Percentiles rank a stretch among this genome's conserved stretches.
Evolutionary conservation across 2,329 filamentous ascomycete species (phyloP).

Genomic region (Venturia aucupariae): DNA sequence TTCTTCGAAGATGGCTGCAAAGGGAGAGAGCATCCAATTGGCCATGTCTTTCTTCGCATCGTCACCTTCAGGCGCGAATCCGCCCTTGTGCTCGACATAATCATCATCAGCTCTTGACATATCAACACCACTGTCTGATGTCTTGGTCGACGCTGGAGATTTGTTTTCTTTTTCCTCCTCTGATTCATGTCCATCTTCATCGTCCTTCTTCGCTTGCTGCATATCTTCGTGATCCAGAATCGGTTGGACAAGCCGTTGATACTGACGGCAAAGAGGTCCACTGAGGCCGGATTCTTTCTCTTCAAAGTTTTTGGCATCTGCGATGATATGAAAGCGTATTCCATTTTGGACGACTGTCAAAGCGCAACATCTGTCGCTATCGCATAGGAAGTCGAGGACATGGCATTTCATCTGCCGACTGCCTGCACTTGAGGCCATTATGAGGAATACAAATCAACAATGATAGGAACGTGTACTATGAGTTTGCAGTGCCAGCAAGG

Average conservation of each 20-base stretch:
- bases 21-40: constrained; percentile 24
- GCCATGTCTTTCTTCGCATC: constrained; percentile 22
- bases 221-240: constrained; percentile 13
- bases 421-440: constrained; percentile 3
- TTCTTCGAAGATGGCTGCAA: constrained; percentile 17
- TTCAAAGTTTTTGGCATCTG: constrained; percentile 20
- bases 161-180: constrained; percentile 14
- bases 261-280: constrained; percentile 18
- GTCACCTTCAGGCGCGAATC: constrained; percentile 15
- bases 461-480: not conserved
- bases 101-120: constrained; percentile 16
- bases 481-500: not conserved
- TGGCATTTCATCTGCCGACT: constrained; percentile 18
- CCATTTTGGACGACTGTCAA: constrained; percentile 24
- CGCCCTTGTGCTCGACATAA: constrained; percentile 16
- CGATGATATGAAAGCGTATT: constrained; percentile 26
- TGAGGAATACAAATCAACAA: not conserved
- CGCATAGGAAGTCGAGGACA: constrained; percentile 25
- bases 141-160: not conserved
- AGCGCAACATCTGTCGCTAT: constrained; percentile 24
- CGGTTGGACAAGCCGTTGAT: constrained; percentile 19
- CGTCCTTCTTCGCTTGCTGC: constrained; percentile 16
- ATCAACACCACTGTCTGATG: constrained; percentile 23
- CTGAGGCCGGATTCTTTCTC: constrained; percentile 18
- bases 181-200: constrained; percentile 17